Base-by-base conservation (phyloP, 129 eudicot genomes). In the Flaveria brownii region DNA sequence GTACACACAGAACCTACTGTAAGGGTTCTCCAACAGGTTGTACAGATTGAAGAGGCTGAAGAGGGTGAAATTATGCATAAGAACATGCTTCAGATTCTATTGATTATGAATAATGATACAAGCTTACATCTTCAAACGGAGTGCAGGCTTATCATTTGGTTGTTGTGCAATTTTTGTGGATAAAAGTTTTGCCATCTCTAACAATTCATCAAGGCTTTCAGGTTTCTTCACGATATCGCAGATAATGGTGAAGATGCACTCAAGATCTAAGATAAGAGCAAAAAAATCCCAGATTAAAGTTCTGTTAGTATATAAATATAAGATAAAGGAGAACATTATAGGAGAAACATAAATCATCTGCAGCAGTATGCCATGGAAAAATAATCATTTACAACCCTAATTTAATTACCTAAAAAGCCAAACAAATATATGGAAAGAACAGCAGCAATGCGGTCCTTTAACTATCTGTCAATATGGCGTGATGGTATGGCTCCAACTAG, bases 181-280 rank as follows among this genome's bases (percentile, higher is more conserved):
- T 57, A 94, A 78, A 62, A 91, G 93, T 86, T 89, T 91, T 76
- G 91, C 94, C 80, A 94, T 86, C 84, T 89, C 96, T 77, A 87
- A 82, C 22, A 83, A 83, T 76, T 94, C 97, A 82, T 94, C 96
- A 60, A 77, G 86, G 59, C 81, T 91, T 70, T 86, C 97, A 57
- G 96, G 79, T 78, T 84, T 89, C 87, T 84, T 91, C 43, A 91
- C 97, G 73, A 94, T 92, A 77, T 87, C 82, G 85, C 99, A 91
- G 41, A 94, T 94, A 15, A 94, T 80, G 22, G 97, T 89, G 86
- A 87, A 94, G 81, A 89, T 82, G 79, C 94, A 91, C 77, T 94
- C 97, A 43, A 87, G 90, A 84, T 91, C 96, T 93, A 88, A n/a
- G 64, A 49, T 2, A 59, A 64, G 50, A 39, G 8, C 16, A 49